Percentiles rank a stretch among this genome's conserved stretches.
Evolutionary conservation across 345 rosid species (phyloP).

Genomic region (Zanthoxylum bungeanum): DNA sequence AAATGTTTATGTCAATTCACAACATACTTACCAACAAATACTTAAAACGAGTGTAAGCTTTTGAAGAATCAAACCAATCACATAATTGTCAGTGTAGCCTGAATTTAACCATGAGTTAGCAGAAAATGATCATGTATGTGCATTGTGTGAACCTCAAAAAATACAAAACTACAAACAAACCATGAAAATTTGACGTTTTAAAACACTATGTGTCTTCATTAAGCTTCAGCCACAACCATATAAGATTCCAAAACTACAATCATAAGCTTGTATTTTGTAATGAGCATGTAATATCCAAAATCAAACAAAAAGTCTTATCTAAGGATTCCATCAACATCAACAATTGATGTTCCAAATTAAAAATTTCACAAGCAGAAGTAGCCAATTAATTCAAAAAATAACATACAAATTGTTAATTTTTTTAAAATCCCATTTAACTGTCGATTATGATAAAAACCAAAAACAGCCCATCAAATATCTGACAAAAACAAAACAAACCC

Average conservation of each 20-base stretch:
- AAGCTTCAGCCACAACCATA: neutral
- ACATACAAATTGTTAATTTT: no score
- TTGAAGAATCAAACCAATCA: neutral
- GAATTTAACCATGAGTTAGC: no score
- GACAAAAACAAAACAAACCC: constrained; percentile 5
- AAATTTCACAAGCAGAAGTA: neutral
- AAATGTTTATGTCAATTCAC: no score
- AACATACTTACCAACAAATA: no score
- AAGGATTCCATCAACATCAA: neutral
- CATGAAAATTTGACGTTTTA: neutral
- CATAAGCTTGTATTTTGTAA: neutral
- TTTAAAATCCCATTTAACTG: neutral
- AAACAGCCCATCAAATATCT: constrained; percentile 18
- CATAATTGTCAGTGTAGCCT: no score
- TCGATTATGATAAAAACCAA: neutral
- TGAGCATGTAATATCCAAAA: neutral
- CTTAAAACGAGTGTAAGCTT: neutral
- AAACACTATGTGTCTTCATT: neutral
- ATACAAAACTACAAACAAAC: neutral
- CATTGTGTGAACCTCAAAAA: no score
- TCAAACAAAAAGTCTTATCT: neutral
- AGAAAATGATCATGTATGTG: no score
- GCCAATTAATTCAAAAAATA: no score
- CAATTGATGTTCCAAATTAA: neutral
- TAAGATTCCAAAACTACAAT: neutral